Evolutionary conservation across 2,329 filamentous ascomycete genomes (phyloP), one percentile per base, ranked within the genome.

Genomic region (Trichoderma koningiopsis): DNA sequence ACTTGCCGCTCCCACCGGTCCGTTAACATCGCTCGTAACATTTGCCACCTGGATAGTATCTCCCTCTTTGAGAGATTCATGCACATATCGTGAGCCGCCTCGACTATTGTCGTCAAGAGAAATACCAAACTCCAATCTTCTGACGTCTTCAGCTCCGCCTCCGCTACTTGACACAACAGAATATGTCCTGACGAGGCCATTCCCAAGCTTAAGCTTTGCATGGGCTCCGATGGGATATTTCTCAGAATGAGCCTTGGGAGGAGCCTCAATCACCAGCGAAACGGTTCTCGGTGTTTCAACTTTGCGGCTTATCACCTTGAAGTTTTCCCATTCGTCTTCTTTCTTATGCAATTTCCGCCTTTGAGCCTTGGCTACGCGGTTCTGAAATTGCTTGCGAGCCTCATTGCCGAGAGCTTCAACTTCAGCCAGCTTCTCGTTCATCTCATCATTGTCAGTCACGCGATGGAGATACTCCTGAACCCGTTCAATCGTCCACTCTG

Each of bases 401-500:
- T 87, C 85, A 10, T 81, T 79, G 4, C 85, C 85, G 40, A 89
- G 81, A 19, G 81, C 82, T 10, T 82, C 82, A 35, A 89, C 82
- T 2, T 80, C 79, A 0, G 85, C 82, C 3, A 91, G 80, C 74
- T 85, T 83, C 59, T 81, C 79, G 58, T 86, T 85, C 81, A 85
- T 86, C 49, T 79, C 83, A 1, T 80, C 73, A 72, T 89, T 83
- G 40, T 81, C 81, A 31, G 79, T 82, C 37, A 86, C 83, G 7
- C 86, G 81, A 75, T 89, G 88, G 47, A 90, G 77, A 71, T 87
- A 90, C 76, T 89, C 86, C 76, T 91, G 88, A 0, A 91, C 79
- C 13, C 85, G 81, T 75, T 88, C 86, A 40, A 91, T 83, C 0
- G 88, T 89, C 89, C 89, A 91, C 52, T 81, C 73, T 0, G 88